Evolutionary conservation across 768 basidiomycete species (phyloP), one percentile per base, ranked within the genome.

Genomic region (Boletus coccyginus): DNA sequence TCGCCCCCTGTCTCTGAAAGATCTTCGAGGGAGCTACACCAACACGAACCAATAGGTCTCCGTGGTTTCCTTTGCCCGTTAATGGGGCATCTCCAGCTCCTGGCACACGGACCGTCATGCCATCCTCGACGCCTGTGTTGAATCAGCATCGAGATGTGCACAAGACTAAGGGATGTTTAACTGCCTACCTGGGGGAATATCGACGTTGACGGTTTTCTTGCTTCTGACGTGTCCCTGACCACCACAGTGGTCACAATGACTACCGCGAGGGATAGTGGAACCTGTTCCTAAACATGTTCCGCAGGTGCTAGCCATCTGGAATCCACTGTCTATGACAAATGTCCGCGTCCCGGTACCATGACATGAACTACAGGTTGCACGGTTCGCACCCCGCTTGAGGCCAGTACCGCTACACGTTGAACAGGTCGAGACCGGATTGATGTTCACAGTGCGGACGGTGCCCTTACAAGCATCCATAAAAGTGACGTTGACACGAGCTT

Each of bases 401-500:
- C 97, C 97, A 63, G 80, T 83, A 13, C 94, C 94, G 39, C 84
- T 81, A 74, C 97, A 99, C 10, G 92, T 81, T 41, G 74, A 74
- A 70, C 97, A 98, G 62, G 93, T 83, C 45, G 86, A 83, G 41
- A 98, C 83, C 13, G 94, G 92, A 19, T 84, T 85, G 57, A 92
- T 78, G 53, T 82, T 85, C 62, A 98, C 77, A 54, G 82, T 87
- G 53, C 88, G 85, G 46, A 80, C 81, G 17, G 89, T 77, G 48
- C 97, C 97, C 73, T 90, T 93, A 76, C 92, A 94, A n/a, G 95
- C 90, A 58, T 99, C 97, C 73, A 95, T 82, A 76, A 99, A 99
- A 45, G 78, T 82, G 61, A 99, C 76, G 45, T 80, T 81, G 65
- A 98, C 63, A 36, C 77, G 78, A 10, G 87, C 79, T 70, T 97